Evolutionary conservation across 495 filamentous ascomycete genomes (phyloP), one percentile per base, ranked within the genome.

Genomic region (Tuber brumale): DNA sequence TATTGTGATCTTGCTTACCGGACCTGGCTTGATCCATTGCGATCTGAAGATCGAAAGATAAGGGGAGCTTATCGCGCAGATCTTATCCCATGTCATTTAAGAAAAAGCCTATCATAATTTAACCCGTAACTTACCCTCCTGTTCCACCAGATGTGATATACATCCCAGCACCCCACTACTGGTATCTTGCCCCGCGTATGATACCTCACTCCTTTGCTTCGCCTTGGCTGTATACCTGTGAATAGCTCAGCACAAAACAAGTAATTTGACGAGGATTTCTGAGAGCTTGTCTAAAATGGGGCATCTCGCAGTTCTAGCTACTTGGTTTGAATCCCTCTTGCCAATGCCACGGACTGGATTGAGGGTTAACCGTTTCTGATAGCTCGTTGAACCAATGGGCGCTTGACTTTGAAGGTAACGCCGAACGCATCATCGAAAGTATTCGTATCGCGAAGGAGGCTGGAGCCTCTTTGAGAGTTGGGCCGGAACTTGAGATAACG

Each of bases 351-450:
- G 27, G 12, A 35, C 10, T 18, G 14, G 27, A 31, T 18, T 35
- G 57, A 66, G 27, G 27, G n/a, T 19, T 75, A 69, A 70, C 70
- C 41, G 18, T 75, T 74, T 18, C 70, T 1, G 57, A 74, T 70
- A 84, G 88, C 81, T 84, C 80, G 51, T 81, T 89, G 70, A 87
- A 89, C 77, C 87, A 89, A 82, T 92, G 91, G 91, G 89, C 89
- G 69, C 87, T 95, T 1, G 93, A 95, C 79, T 93, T 91, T 82
- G 90, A 92, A 79, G 94, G 94, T 35, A 97, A 97, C 80, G 83
- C 86, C 1, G 85, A 88, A 44, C 87, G 94, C 10, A 96, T 96
- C 76, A 91, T 93, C 73, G 87, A 94, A 83, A 90, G 88, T 78
- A 92, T 97, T 73, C 86, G 85, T 18, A 81, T 89, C 75, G 92